These are phyloP conservation scores for Vigna unguiculata DNA, from an alignment of 306 rosid species.

Conservation along the genomic window DNA sequence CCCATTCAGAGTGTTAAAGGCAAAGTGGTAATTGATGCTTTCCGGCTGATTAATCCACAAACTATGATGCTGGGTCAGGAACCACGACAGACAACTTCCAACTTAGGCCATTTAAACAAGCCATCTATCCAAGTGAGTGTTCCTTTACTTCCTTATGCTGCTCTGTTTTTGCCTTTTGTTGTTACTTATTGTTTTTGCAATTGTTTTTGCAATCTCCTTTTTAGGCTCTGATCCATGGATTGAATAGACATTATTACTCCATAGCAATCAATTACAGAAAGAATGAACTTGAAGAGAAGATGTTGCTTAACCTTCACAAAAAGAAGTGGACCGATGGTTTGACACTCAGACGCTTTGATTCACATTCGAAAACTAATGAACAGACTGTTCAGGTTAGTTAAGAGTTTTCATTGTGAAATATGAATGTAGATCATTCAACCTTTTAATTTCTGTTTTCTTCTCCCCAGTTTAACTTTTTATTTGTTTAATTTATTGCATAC, in stretches of 20 bases:
- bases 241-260: conserved; percentile 94
- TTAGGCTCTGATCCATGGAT: conserved; percentile 95
- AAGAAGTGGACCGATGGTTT: conserved; percentile 98
- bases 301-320: conserved; percentile 94
- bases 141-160: conserved; percentile 19
- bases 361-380: conserved; percentile 94
- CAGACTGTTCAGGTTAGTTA: conserved; percentile 84
- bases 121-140: conserved; percentile 92
- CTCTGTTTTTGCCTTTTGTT: not conserved
- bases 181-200: conserved; percentile 25
- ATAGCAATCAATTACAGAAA: conserved; percentile 93
- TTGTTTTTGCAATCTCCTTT: conserved; percentile 39
- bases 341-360: conserved; percentile 76
- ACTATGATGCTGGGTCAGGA: conserved; percentile 98
- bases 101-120: conserved; percentile 90
- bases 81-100: conserved; percentile 95
- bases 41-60: conserved; percentile 92
- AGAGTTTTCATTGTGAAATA: conserved; percentile 17
- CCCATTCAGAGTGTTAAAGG: conserved; percentile 98
- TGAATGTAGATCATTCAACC: conserved; percentile 1
- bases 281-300: conserved; percentile 95
- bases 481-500: not conserved
- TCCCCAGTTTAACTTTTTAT: not conserved
- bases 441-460: conserved; percentile 3
- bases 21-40: conserved; percentile 95